phyloP scores from a whole-genome alignment of 768 basidiomycete genomes.

The Boletellus emodensis region DNA sequence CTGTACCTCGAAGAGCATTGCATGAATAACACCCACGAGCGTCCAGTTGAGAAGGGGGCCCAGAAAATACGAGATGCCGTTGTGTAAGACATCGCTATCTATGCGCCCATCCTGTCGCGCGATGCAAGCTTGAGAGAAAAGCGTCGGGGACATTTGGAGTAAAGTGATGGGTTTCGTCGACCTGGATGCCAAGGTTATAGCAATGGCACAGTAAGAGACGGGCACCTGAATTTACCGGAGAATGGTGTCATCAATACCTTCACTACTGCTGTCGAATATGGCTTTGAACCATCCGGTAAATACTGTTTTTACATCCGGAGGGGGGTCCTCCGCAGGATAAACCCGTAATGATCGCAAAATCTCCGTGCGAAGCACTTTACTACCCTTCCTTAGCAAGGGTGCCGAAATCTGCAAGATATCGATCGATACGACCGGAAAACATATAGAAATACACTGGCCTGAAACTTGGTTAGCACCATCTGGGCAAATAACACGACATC shows the following conservation, averaged over 20 bases:
- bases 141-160: conserved; percentile 60
- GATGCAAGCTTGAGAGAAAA: conserved; percentile 62
- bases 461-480: conserved; percentile 58
- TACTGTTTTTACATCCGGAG: conserved; percentile 40
- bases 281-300: conserved; percentile 70
- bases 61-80: conserved; percentile 75
- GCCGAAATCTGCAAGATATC: conserved; percentile 44
- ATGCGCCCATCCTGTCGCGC: conserved; percentile 48
- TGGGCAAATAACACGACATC: conserved; percentile 77
- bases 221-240: conserved; percentile 43
- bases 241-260: conserved; percentile 82
- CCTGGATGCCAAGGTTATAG: conserved; percentile 34
- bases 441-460: conserved; percentile 37
- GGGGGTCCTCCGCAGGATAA: conserved; percentile 38
- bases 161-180: conserved; percentile 68
- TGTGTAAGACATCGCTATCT: conserved; percentile 63
- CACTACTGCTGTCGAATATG: conserved; percentile 69
- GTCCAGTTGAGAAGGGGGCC: conserved; percentile 77
- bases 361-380: conserved; percentile 44
- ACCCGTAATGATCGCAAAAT: conserved; percentile 49
- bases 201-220: not conserved
- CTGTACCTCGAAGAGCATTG: conserved; percentile 57
- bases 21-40: conserved; percentile 66
- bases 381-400: conserved; percentile 43
- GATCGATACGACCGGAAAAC: not conserved